These are phyloP conservation scores for Hypoxylon perforatum DNA, from an alignment of 495 filamentous ascomycete genomes.

Conservation along the genomic window DNA sequence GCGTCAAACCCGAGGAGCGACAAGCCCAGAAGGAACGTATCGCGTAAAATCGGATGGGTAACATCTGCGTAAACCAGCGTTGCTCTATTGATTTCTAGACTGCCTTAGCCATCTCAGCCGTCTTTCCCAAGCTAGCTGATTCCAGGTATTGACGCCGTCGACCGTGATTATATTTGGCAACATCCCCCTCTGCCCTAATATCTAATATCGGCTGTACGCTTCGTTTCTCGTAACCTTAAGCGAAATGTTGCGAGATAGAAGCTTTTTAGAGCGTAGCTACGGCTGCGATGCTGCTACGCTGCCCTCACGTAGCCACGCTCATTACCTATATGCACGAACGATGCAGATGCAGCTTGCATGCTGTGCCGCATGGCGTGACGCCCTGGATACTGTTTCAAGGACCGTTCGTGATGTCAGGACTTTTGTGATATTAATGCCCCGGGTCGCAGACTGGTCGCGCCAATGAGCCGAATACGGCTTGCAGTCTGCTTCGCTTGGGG, in stretches of 20 bases:
- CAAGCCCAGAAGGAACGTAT: too few species aligned
- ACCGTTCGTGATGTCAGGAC: conserved; percentile 21
- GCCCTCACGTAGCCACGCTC: background rate
- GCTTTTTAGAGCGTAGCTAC: background rate
- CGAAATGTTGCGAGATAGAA: conserved; percentile 11
- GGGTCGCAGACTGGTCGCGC: conserved; percentile 17
- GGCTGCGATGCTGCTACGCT: background rate
- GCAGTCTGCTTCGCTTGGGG: too few species aligned
- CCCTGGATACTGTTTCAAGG: conserved; percentile 9
- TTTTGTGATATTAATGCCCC: conserved; percentile 13
- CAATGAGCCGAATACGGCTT: conserved; percentile 12
- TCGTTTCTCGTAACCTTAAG: conserved; percentile 20
- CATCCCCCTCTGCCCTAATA: too few species aligned
- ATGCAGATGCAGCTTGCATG: conserved; percentile 24
- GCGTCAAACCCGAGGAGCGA: too few species aligned
- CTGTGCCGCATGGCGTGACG: conserved; percentile 21
- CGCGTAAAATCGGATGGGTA: too few species aligned
- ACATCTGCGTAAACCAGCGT: too few species aligned
- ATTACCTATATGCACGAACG: conserved; percentile 13
- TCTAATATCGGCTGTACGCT: background rate
- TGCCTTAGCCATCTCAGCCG: too few species aligned
- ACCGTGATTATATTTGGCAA: too few species aligned
- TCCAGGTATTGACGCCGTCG: too few species aligned
- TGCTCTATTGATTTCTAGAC: too few species aligned
- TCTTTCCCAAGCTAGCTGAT: too few species aligned